Evolutionary conservation across 2,329 filamentous ascomycete genomes (phyloP).

Genomic region (Rutstroemia sp.): DNA sequence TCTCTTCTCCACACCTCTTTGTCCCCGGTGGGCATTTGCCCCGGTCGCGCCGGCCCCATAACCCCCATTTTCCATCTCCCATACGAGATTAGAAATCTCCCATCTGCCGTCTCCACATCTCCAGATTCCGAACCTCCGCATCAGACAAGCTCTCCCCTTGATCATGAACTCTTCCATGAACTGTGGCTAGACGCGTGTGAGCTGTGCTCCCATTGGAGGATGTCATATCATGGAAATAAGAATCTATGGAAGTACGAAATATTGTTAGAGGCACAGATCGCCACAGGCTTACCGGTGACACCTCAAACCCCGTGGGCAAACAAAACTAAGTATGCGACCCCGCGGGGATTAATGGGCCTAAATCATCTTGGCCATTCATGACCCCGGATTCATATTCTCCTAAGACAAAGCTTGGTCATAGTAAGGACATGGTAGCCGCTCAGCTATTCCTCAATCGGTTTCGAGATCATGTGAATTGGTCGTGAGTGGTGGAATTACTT

Average conservation of each 20-base stretch:
- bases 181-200: no score
- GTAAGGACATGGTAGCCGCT: background rate
- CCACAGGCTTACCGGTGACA: background rate
- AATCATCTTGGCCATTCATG: background rate
- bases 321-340: background rate
- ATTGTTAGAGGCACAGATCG: background rate
- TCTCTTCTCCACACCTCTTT: background rate
- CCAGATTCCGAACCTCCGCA: no score
- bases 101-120: background rate
- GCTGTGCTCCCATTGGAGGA: background rate
- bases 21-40: background rate
- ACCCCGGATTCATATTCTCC: background rate
- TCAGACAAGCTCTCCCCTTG: no score
- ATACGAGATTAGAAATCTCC: background rate
- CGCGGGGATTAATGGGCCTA: constrained; percentile 4
- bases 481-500: constrained; percentile 8
- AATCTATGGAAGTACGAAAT: background rate
- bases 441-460: background rate
- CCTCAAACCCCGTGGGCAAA: constrained; percentile 6
- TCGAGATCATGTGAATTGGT: background rate
- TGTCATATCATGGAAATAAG: background rate
- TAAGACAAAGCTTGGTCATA: background rate
- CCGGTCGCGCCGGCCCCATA: background rate
- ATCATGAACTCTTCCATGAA: no score
- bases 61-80: background rate